Base-by-base conservation (phyloP, 805 yeast species). In the Candida peoriensis region DNA sequence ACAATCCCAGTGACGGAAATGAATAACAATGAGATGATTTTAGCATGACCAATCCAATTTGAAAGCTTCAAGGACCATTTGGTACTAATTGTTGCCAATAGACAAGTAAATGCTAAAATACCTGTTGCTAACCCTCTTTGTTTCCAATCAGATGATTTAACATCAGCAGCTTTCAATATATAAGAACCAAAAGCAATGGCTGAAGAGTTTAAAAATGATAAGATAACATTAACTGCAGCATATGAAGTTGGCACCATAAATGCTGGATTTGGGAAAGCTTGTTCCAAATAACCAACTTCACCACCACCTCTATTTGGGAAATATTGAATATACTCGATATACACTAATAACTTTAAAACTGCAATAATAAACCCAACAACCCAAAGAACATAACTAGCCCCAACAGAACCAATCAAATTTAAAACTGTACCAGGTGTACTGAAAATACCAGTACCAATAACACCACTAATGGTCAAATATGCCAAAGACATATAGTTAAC, bases 371-470 rank as follows among this genome's bases (percentile, higher is more conserved):
- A 66, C 10, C 73, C 68, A 16, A 52, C 46, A 3, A 61, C 45
- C 72, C 73, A 68, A n/a, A 68, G 48, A 4, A 68, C 59, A 34
- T 66, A 68, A 5, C 66, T 47, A 9, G 68, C 61, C 21, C 73
- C 73, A 28, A 68, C 46, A 1, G 69, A 62, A 1, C 72, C 72
- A 35, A 65, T 56, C 2, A 66, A 57, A n/a, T 50, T 54, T n/a
- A 69, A 51, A 29, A 74, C 58, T 3, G 66, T 50, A 5, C 68
- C 67, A 3, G 79, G 78, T 0, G 78, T 72, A 6, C 68, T 60
- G 47, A 74, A 74, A 19, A 75, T 74, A 49, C 79, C 80, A 0
- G 80, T 75, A 34, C 81, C 81, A 28, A 74, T 62, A 42, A 75
- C 65, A 35, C 80, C 76, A 39, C 70, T 72, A 35, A 74, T 53